Conservation (phyloP, 495 filamentous ascomycete species). For the Immersiella caudata region DNA sequence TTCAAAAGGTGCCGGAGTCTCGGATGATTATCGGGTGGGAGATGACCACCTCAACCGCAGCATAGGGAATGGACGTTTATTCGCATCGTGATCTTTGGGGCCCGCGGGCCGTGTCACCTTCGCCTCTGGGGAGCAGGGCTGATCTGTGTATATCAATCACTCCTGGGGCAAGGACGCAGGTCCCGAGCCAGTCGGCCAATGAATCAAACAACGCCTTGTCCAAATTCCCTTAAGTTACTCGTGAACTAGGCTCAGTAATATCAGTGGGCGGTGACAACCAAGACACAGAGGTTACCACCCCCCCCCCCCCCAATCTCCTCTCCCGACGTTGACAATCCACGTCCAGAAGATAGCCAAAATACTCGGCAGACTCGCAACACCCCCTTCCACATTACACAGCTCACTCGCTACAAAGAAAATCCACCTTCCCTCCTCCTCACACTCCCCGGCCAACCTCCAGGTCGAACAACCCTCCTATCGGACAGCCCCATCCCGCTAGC, state of each 20-base stretch:
- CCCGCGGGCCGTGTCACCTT: conserved; percentile 2
- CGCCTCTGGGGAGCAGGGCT: background rate
- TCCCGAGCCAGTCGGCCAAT: background rate
- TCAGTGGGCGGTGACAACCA: too few species aligned
- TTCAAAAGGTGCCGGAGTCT: conserved; percentile 39
- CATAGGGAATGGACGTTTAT: conserved; percentile 44
- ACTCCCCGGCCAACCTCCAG: conserved; percentile 47
- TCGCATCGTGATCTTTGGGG: conserved; percentile 27
- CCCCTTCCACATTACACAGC: conserved; percentile 51
- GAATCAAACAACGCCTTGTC: background rate
- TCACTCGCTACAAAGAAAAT: conserved; percentile 52
- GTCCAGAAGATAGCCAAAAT: conserved; percentile 35
- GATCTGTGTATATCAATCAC: background rate
- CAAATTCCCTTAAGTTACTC: background rate
- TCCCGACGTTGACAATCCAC: background rate
- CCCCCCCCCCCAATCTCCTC: background rate
- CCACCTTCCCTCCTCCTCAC: conserved; percentile 39
- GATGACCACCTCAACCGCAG: conserved; percentile 34
- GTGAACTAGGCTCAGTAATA: background rate
- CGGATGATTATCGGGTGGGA: conserved; percentile 37
- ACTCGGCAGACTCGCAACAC: conserved; percentile 53
- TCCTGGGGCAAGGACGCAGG: background rate
- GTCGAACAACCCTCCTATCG: conserved; percentile 55
- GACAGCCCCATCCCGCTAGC: conserved; percentile 52
- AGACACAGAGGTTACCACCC: too few species aligned